phyloP scores from a whole-genome alignment of 2,329 filamentous ascomycete genomes.

The Calonectria henricotiae region DNA sequence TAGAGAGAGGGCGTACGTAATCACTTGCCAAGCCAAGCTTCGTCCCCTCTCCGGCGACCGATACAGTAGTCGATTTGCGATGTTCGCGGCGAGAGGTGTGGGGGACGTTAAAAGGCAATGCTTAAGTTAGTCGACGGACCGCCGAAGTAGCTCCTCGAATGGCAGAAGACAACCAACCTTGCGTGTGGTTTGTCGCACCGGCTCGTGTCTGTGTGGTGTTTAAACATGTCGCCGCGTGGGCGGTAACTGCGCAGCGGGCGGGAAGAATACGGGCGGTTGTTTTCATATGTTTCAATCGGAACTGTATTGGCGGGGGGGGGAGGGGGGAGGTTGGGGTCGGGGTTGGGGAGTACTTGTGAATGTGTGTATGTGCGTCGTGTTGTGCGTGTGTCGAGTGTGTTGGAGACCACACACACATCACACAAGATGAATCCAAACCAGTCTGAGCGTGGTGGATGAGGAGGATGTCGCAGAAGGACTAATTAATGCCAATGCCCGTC shows the following conservation, averaged over 20 bases:
- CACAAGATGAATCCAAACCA: not conserved
- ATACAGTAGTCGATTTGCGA: not conserved
- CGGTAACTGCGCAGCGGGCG: constrained; percentile 20
- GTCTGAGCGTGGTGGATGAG: constrained; percentile 7
- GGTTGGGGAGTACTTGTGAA: not conserved
- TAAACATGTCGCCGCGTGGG: not conserved
- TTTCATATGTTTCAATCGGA: constrained; percentile 17
- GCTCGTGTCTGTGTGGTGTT: constrained; percentile 17
- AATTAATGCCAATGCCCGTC: too few species aligned
- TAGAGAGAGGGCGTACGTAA: constrained; percentile 14
- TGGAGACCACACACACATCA: constrained; percentile 1
- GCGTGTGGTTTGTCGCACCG: constrained; percentile 10
- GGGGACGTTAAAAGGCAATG: constrained; percentile 18
- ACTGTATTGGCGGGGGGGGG: not conserved
- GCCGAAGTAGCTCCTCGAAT: constrained; percentile 20
- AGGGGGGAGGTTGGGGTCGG: too few species aligned
- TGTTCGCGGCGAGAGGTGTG: not conserved
- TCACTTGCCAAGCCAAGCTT: not conserved
- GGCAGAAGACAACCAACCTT: not conserved
- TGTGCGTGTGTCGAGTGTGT: constrained; percentile 2
- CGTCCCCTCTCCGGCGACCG: not conserved
- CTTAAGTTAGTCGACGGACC: constrained; percentile 12
- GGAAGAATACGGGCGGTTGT: constrained; percentile 11
- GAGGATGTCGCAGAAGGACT: not conserved
- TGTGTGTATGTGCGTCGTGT: not conserved